Evolutionary conservation across 169 alveolate genomes (phyloP).

Genomic region (Cryptosporidium tyzzeri): DNA sequence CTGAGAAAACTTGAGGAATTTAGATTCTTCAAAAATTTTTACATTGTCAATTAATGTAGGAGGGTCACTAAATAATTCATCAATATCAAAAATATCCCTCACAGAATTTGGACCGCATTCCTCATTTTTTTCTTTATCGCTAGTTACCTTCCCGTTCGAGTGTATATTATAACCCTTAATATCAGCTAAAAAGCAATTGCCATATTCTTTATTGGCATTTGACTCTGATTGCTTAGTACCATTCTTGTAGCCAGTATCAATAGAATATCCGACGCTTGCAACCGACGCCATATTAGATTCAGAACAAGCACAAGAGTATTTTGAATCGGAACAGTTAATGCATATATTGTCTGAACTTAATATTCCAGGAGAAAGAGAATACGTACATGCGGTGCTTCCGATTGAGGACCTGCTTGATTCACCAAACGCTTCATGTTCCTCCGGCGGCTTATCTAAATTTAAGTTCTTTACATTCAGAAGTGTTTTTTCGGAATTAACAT

Average conservation of each 20-base stretch:
- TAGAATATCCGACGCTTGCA: background rate
- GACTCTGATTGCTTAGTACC: background rate
- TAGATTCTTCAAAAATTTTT: conserved; percentile 47
- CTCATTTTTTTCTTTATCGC: background rate
- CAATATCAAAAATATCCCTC: conserved; percentile 5
- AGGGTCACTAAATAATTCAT: conserved; percentile 29
- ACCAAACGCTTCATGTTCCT: conserved; percentile 18
- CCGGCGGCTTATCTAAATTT: background rate
- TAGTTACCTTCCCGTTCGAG: background rate
- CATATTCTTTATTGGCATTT: background rate
- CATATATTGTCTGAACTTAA: conserved; percentile 25
- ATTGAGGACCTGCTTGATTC: conserved; percentile 64
- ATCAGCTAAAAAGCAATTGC: background rate
- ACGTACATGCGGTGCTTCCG: conserved; percentile 61
- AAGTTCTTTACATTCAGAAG: conserved; percentile 9
- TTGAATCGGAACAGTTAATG: background rate
- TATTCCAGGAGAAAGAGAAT: conserved; percentile 54
- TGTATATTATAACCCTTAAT: background rate
- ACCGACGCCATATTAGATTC: background rate
- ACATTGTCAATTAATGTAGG: conserved; percentile 40
- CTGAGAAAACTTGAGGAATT: conserved; percentile 43
- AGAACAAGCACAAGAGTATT: conserved; percentile 11
- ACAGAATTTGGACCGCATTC: background rate
- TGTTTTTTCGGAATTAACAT: background rate
- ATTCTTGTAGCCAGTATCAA: background rate